These are phyloP conservation scores for Eucalyptus curtisii DNA, from an alignment of 345 rosid species.

Conservation along the genomic window DNA sequence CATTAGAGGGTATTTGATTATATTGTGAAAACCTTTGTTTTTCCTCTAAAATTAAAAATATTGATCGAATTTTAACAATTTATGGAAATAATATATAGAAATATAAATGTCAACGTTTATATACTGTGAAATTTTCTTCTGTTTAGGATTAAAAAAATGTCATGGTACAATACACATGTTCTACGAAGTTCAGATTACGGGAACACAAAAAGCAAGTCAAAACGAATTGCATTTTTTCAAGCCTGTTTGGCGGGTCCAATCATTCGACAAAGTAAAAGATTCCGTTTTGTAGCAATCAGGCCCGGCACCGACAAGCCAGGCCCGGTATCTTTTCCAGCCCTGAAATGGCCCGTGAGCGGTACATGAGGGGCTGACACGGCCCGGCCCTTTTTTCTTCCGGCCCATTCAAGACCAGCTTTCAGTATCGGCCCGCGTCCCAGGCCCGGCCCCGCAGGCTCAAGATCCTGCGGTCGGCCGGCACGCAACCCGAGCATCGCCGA, in stretches of 20 bases:
- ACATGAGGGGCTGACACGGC: not conserved
- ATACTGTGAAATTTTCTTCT: not conserved
- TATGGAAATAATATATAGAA: too few relatives aligned
- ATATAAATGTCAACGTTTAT: not conserved
- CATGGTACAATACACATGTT: not conserved
- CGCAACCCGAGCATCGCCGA: not conserved
- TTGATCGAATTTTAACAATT: too few relatives aligned
- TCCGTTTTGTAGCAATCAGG: not conserved
- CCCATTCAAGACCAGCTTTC: not conserved
- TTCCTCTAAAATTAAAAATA: too few relatives aligned
- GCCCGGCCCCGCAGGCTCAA: not conserved
- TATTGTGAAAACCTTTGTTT: too few relatives aligned
- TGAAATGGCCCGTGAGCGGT: not conserved
- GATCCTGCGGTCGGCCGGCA: not conserved
- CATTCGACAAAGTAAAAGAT: not conserved
- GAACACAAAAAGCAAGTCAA: not conserved
- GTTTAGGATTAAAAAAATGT: not conserved
- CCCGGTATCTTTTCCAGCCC: not conserved
- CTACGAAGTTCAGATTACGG: not conserved
- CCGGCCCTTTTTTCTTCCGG: not conserved
- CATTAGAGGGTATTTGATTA: too few relatives aligned
- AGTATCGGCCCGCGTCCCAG: not conserved
- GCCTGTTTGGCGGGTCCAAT: not conserved
- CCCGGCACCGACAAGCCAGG: not conserved
- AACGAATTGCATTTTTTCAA: not conserved